phyloP scores from a whole-genome alignment of 495 filamentous ascomycete species.

The Hypomontagnella monticulosa region DNA sequence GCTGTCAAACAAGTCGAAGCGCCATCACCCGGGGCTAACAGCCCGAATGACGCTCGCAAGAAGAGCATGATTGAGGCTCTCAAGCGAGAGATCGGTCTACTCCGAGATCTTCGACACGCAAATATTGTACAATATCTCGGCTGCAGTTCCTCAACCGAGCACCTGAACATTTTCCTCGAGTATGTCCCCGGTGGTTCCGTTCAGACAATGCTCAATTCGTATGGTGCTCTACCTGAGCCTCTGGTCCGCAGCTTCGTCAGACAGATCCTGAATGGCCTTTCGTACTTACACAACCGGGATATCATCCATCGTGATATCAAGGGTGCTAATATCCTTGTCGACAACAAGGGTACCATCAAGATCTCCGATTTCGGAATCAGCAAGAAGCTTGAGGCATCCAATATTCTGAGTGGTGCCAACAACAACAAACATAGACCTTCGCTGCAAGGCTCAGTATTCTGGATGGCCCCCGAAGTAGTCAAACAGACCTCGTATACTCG shows the following conservation, averaged over 20 bases:
- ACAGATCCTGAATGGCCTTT: constrained; percentile 94
- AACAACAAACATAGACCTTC: constrained; percentile 87
- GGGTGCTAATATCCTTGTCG: constrained; percentile 97
- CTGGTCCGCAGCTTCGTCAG: constrained; percentile 96
- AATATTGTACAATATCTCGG: constrained; percentile 99
- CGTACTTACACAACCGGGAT: constrained; percentile 91
- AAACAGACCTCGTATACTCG: constrained; percentile 97
- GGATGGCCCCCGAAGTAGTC: constrained; percentile 99
- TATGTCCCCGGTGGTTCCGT: constrained; percentile 98
- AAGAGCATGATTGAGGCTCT: constrained; percentile 97
- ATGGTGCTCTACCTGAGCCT: constrained; percentile 92
- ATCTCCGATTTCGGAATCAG: constrained; percentile 99
- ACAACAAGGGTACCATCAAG: constrained; percentile 99
- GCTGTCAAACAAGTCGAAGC: constrained; percentile 99
- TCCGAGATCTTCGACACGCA: constrained; percentile 92
- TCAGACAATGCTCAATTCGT: constrained; percentile 96
- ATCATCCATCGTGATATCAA: constrained; percentile 99
- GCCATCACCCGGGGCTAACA: constrained; percentile 79
- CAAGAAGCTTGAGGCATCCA: constrained; percentile 91
- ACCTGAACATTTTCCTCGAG: constrained; percentile 99
- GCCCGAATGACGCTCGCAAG: constrained; percentile 85
- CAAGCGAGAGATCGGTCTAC: constrained; percentile 93
- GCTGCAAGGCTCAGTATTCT: constrained; percentile 96
- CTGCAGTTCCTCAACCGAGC: constrained; percentile 86
- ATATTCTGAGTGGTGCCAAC: constrained; percentile 57